These are phyloP conservation scores for Cyberlindnera samutprakarnensis DNA, from an alignment of 805 yeast species.

Conservation along the genomic window DNA sequence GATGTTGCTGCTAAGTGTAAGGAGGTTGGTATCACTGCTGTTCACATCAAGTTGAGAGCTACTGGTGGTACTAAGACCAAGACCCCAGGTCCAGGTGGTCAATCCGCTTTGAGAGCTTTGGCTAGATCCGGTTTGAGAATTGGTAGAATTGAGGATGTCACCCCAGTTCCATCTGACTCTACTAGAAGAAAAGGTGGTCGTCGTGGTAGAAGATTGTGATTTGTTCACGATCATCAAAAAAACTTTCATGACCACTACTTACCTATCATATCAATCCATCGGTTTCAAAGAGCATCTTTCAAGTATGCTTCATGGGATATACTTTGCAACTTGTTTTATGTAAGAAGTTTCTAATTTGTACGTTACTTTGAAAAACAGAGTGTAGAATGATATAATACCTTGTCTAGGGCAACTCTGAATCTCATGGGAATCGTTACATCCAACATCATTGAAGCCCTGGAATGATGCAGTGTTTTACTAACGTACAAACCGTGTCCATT, in stretches of 20 bases:
- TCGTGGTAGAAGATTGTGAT: conserved; percentile 99
- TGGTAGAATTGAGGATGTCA: conserved; percentile 99
- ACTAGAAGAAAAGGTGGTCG: conserved; percentile 99
- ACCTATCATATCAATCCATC: no score
- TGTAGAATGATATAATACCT: no score
- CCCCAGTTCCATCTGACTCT: conserved; percentile 99
- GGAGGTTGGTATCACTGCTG: conserved; percentile 99
- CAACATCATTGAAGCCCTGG: no score
- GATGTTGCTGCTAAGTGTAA: conserved; percentile 98
- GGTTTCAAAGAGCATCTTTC: conserved; percentile 5
- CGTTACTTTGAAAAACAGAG: no score
- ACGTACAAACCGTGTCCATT: no score
- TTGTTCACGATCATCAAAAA: conserved; percentile 2
- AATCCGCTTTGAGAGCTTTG: conserved; percentile 97
- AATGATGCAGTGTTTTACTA: no score
- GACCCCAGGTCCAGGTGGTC: conserved; percentile 99
- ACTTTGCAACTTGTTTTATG: conserved; percentile 19
- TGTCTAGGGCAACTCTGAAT: no score
- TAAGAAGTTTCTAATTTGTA: conserved; percentile 23
- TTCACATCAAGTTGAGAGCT: conserved; percentile 99
- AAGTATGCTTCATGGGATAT: conserved; percentile 11
- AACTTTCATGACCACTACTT: conserved; percentile 2
- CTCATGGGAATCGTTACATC: no score
- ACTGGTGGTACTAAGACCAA: conserved; percentile 99
- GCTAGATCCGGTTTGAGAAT: conserved; percentile 99